phyloP scores from a whole-genome alignment of 768 basidiomycete genomes.

The Scleroderma bovista region DNA sequence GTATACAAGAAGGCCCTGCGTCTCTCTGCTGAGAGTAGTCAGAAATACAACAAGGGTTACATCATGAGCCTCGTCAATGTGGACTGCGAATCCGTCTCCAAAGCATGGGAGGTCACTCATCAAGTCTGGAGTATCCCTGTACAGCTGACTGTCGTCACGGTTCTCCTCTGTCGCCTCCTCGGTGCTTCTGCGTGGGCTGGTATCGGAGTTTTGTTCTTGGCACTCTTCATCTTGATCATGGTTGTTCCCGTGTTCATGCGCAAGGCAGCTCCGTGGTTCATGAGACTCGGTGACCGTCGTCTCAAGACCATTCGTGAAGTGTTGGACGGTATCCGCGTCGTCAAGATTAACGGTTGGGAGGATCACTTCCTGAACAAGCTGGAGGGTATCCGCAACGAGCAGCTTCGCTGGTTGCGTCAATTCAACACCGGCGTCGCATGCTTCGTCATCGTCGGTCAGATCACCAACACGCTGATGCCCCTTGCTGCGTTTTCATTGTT shows the following conservation, averaged over 20 bases:
- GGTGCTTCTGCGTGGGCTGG: constrained; percentile 26
- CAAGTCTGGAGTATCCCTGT: constrained; percentile 25
- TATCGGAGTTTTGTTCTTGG: constrained; percentile 20
- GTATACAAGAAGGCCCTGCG: constrained; percentile 28
- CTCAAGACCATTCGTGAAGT: constrained; percentile 25
- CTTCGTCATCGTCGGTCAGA: constrained; percentile 23
- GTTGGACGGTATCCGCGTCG: constrained; percentile 23
- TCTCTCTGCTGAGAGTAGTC: constrained; percentile 20
- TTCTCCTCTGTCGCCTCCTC: constrained; percentile 21
- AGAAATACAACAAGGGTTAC: constrained; percentile 22
- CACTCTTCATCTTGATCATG: constrained; percentile 22
- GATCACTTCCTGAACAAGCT: constrained; percentile 17
- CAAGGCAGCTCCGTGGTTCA: constrained; percentile 24
- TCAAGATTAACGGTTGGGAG: constrained; percentile 26
- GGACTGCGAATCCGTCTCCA: constrained; percentile 25
- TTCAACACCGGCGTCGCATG: constrained; percentile 19
- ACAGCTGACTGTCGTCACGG: constrained; percentile 16
- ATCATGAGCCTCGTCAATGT: constrained; percentile 28
- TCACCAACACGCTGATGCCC: constrained; percentile 26
- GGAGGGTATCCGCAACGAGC: constrained; percentile 18
- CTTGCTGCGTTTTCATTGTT: constrained; percentile 28
- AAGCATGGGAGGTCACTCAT: constrained; percentile 23
- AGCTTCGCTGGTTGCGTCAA: constrained; percentile 20
- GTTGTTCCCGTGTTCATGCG: constrained; percentile 29
- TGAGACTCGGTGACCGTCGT: constrained; percentile 23